Conservation (phyloP, 2,329 filamentous ascomycete genomes). For the Phaeophleospora eucalypticola region DNA sequence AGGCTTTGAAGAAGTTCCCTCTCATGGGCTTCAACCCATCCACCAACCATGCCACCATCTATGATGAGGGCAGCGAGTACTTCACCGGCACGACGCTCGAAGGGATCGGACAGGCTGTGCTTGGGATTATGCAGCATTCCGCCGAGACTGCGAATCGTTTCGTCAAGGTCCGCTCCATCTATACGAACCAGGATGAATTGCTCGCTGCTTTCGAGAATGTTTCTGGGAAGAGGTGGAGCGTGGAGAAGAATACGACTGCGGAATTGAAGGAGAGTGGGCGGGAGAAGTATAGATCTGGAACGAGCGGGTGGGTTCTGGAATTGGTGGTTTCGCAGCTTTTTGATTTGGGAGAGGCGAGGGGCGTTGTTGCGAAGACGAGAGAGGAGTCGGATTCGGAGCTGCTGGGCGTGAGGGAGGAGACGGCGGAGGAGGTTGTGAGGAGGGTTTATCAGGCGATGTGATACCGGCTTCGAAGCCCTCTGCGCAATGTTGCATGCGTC, state of each 20-base stretch:
- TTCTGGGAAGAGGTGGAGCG: conserved; percentile 9
- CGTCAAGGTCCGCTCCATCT: conserved; percentile 52
- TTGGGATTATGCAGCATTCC: conserved; percentile 46
- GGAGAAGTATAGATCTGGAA: not conserved
- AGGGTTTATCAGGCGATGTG: no score
- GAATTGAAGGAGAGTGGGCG: conserved; percentile 8
- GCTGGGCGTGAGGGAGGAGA: conserved; percentile 15
- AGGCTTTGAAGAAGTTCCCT: conserved; percentile 44
- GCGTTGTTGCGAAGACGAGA: conserved; percentile 8
- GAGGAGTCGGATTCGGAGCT: conserved; percentile 16
- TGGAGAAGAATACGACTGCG: not conserved
- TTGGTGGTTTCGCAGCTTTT: conserved; percentile 15
- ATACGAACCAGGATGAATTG: conserved; percentile 53
- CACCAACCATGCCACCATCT: no score
- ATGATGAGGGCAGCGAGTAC: conserved; percentile 51
- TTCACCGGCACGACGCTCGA: conserved; percentile 49
- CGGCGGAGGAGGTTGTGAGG: conserved; percentile 7
- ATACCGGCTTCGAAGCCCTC: no score
- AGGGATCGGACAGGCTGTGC: conserved; percentile 50
- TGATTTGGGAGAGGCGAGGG: conserved; percentile 10
- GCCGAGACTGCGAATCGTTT: conserved; percentile 55
- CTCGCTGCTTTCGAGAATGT: conserved; percentile 34
- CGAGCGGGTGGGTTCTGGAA: conserved; percentile 10
- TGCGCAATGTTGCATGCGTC: no score
- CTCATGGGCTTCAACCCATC: conserved; percentile 63